Base-by-base conservation (phyloP, 345 rosid genomes). In the Eucalyptus coolabah region DNA sequence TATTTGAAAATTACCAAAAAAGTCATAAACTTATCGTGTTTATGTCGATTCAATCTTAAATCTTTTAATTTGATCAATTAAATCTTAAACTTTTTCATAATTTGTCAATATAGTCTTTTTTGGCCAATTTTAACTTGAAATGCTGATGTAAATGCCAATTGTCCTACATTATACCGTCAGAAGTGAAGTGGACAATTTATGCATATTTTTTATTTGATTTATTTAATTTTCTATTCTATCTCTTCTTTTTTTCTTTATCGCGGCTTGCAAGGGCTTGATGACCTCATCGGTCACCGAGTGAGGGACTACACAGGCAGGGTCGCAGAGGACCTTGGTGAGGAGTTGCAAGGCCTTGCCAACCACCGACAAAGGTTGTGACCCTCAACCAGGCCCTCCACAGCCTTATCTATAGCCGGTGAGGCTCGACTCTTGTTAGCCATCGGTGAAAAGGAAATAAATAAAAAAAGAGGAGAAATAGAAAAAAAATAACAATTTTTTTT, bases 101-200 rank as follows among this genome's bases (percentile, higher is more conserved):
- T 28, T 60, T 28, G 2, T 3, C 8, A 28, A 60, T 26, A 11
- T 28, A 60, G 16, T 28, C 8, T 0, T 26, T 26, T 60, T 13
- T 13, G 16, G 17, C 8, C 1, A 60, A 60, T 63, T 63, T 30
- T 28, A 1, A 3, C 8, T 12, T 12, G 1, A 63, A 13, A 30
- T 63, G 1, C 2, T 13, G 0, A 63, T 0, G 1, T 28, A 13
- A 6, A 63, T 30, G 17, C 32, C 17, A 30, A 14, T 3, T 63
- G 3, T 30, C 8, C 8, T 30, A 63, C 7, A 30, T 63, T 30
- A 6, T 30, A 63, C 15, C 2, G 1, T 30, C 9, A 30, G 1
- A 28, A 30, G 5, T 12, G 9, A 63, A 11, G n/a, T 63, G 69
- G 32, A 63, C 17, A 63, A 30, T 30, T 63, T 63, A 9, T 63